Conservation (phyloP, 2,329 filamentous ascomycete species). For the Blumeria hordei region DNA sequence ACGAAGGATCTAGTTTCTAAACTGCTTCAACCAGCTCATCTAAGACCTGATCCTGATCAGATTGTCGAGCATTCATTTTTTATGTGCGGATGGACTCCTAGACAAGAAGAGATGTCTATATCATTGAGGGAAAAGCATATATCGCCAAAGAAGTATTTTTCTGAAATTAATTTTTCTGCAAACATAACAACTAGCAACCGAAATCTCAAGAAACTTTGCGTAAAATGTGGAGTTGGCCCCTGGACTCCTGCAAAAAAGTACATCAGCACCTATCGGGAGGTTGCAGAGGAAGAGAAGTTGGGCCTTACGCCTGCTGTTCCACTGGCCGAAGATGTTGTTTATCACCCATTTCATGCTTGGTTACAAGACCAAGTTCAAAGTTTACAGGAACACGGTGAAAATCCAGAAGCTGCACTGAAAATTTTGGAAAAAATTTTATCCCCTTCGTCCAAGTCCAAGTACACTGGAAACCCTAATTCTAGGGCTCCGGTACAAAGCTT, state of each 20-base stretch:
- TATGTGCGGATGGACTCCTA: slow-evolving; percentile 48
- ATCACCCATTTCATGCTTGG: slow-evolving; percentile 38
- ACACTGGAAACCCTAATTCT: slow-evolving; percentile 15
- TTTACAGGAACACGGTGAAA: slow-evolving; percentile 3
- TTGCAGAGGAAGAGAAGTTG: slow-evolving; percentile 42
- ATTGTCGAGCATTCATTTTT: slow-evolving; percentile 69
- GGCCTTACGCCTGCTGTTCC: slow-evolving; percentile 39
- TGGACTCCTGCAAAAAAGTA: slow-evolving; percentile 24
- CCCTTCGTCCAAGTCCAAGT: slow-evolving; percentile 2
- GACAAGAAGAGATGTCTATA: slow-evolving; percentile 29
- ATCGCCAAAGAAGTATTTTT: slow-evolving; percentile 29
- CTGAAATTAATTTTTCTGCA: slow-evolving; percentile 21
- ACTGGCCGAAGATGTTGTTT: slow-evolving; percentile 34
- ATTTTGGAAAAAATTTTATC: slow-evolving; percentile 5
- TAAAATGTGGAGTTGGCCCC: slow-evolving; percentile 32
- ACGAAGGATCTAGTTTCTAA: slow-evolving; percentile 56
- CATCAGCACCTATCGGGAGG: slow-evolving; percentile 33
- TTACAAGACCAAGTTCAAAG: slow-evolving; percentile 23
- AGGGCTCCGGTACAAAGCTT: slow-evolving; percentile 36
- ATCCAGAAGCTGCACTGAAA: slow-evolving; percentile 4
- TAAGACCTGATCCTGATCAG: slow-evolving; percentile 48
- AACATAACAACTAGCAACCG: slow-evolving; percentile 16
- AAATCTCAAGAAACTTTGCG: slow-evolving; percentile 33
- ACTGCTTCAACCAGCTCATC: slow-evolving; percentile 51
- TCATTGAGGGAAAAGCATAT: slow-evolving; percentile 33